These are phyloP conservation scores for Picochlorum costavermella DNA, from an alignment of 139 green algal genomes.

Conservation along the genomic window DNA sequence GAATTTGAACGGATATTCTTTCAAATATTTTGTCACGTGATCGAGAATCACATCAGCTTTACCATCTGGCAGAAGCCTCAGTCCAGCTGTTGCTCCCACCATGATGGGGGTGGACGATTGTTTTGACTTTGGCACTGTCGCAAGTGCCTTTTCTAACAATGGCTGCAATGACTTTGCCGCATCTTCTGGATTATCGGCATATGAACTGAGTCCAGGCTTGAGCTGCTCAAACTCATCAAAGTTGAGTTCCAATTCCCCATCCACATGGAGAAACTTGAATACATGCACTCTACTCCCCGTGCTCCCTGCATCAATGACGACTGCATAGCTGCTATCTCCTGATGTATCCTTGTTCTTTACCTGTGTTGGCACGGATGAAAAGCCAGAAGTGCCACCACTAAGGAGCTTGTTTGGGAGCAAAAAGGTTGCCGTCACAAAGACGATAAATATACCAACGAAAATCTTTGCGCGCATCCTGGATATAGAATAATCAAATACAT, in stretches of 20 bases:
- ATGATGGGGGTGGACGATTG: constrained; percentile 63
- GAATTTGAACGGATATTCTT: constrained; percentile 61
- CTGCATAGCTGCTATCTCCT: constrained; percentile 46
- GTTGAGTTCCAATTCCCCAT: constrained; percentile 53
- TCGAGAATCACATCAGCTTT: constrained; percentile 83
- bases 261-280: constrained; percentile 70
- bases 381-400: no score
- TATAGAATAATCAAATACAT: no score
- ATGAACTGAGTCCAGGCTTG: constrained; percentile 87
- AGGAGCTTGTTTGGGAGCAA: background rate
- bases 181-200: constrained; percentile 56
- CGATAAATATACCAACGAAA: constrained; percentile 1
- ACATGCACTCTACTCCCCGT: constrained; percentile 93
- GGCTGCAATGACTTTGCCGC: constrained; percentile 69
- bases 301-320: constrained; percentile 93
- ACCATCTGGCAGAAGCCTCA: constrained; percentile 79
- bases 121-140: constrained; percentile 60
- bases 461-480: no score
- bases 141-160: constrained; percentile 73
- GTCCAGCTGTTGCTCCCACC: constrained; percentile 87
- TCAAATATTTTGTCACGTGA: constrained; percentile 42
- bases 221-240: constrained; percentile 86
- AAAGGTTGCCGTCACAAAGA: constrained; percentile 6
- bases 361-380: constrained; percentile 25
- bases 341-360: constrained; percentile 7